phyloP scores from a whole-genome alignment of 441 rosid genomes.

The Melastoma candidum region DNA sequence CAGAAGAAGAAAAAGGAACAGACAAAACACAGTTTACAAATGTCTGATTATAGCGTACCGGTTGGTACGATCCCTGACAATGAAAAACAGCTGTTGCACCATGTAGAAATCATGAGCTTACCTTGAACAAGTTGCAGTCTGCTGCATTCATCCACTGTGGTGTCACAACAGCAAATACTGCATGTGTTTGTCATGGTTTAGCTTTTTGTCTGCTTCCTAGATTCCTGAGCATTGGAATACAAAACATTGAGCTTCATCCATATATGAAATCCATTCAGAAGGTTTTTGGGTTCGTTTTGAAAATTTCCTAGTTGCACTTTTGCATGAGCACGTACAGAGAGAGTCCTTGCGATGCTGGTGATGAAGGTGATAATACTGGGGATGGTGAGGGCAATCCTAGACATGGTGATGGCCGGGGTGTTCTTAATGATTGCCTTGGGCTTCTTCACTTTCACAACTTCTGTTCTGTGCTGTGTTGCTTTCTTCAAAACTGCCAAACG shows the following conservation, averaged over 20 bases:
- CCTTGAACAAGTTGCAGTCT: too few species aligned
- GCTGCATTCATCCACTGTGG: too few species aligned
- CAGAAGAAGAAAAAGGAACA: too few species aligned
- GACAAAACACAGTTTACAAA: too few species aligned
- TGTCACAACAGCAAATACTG: too few species aligned
- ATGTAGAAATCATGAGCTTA: too few species aligned
- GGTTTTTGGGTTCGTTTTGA: too few species aligned
- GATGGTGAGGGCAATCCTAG: constrained; percentile 41
- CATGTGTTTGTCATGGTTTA: too few species aligned
- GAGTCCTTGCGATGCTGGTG: constrained; percentile 7
- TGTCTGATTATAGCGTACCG: too few species aligned
- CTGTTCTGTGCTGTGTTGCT: constrained; percentile 64
- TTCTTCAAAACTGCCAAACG: constrained; percentile 54
- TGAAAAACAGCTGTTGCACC: too few species aligned
- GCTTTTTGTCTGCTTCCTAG: not conserved
- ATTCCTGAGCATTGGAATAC: not conserved
- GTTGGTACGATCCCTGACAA: too few species aligned
- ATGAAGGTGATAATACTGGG: constrained; percentile 25
- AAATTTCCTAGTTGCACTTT: not conserved
- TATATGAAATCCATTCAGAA: not conserved
- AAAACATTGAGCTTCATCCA: not conserved
- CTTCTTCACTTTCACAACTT: constrained; percentile 50
- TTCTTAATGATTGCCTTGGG: constrained; percentile 63
- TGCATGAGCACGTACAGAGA: not conserved
- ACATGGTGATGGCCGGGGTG: constrained; percentile 59